A percentile compares a stretch with the other conserved stretches of the same genome.
These are phyloP conservation scores for Lepraria neglecta DNA, from an alignment of 495 filamentous ascomycete species.

Conservation along the genomic window DNA sequence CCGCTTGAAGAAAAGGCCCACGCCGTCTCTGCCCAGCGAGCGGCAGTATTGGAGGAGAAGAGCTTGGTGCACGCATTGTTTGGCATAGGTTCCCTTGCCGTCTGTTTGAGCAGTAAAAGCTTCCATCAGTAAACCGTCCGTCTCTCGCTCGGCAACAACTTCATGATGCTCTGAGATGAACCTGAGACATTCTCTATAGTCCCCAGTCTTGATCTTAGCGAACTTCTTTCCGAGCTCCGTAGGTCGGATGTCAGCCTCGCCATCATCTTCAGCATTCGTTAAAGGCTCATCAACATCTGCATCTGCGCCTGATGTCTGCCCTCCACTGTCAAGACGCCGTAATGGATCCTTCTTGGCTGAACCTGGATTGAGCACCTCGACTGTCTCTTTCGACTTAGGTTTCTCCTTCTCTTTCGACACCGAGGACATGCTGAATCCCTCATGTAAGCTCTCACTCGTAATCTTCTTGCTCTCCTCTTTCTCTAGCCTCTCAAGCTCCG, in stretches of 20 bases:
- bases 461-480: conserved; percentile 85
- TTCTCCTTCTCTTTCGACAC: conserved; percentile 57
- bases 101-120: conserved; percentile 82
- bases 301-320: conserved; percentile 52
- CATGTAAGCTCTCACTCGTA: conserved; percentile 84
- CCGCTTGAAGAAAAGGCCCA: conserved; percentile 89
- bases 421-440: conserved; percentile 81
- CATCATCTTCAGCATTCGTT: conserved; percentile 51
- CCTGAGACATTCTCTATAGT: conserved; percentile 64
- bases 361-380: conserved; percentile 79
- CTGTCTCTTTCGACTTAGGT: conserved; percentile 35
- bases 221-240: conserved; percentile 72
- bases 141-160: conserved; percentile 80
- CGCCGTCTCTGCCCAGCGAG: conserved; percentile 78
- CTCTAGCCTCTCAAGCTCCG: conserved; percentile 73
- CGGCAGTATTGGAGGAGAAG: conserved; percentile 92
- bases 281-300: conserved; percentile 52
- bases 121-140: conserved; percentile 82
- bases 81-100: conserved; percentile 65
- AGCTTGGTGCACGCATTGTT: conserved; percentile 90
- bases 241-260: conserved; percentile 67
- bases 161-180: conserved; percentile 71
- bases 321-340: conserved; percentile 32
- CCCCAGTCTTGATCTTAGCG: conserved; percentile 64
- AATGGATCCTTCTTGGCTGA: conserved; percentile 33